Evolutionary conservation across 1,284 basidiomycete species (phyloP).

Genomic region (Amylostereum areolatum): DNA sequence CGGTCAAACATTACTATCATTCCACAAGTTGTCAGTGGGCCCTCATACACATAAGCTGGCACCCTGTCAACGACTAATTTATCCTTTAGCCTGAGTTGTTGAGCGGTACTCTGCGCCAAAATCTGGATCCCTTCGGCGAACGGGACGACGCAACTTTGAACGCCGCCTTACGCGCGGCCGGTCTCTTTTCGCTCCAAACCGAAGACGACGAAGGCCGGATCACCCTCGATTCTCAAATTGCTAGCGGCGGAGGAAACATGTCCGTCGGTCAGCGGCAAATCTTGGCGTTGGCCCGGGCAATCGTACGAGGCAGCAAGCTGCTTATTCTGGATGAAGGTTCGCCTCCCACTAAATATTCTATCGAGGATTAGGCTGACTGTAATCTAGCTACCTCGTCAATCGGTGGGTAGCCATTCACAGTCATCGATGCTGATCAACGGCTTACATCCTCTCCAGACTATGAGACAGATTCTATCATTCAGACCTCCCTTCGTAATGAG

Average conservation of each 20-base stretch:
- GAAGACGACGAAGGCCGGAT: constrained; percentile 41
- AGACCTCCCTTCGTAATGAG: constrained; percentile 25
- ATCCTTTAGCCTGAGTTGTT: constrained; percentile 56
- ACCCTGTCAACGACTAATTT: too few species aligned
- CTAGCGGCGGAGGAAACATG: constrained; percentile 35
- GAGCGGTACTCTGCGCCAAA: constrained; percentile 49
- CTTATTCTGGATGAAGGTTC: constrained; percentile 37
- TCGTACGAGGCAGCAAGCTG: constrained; percentile 27
- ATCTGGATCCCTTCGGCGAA: constrained; percentile 68
- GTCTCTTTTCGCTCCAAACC: constrained; percentile 44
- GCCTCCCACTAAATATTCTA: constrained; percentile 7
- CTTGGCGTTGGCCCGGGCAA: constrained; percentile 28
- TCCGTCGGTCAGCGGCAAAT: constrained; percentile 52
- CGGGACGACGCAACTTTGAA: constrained; percentile 63
- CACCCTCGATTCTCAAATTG: constrained; percentile 27
- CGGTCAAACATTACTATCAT: constrained; percentile 46
- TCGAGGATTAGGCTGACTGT: constrained; percentile 7
- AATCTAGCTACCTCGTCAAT: constrained; percentile 46
- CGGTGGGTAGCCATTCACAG: constrained; percentile 24
- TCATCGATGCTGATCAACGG: constrained; percentile 10
- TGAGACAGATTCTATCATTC: constrained; percentile 25
- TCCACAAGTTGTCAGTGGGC: constrained; percentile 26
- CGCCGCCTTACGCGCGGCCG: constrained; percentile 47
- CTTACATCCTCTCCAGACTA: constrained; percentile 15
- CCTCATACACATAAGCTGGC: too few species aligned